Evolutionary conservation across 225 moss, liverwort and hornwort species (phyloP), one percentile per base, ranked within the genome.

Genomic region (Marchantia paleacea): DNA sequence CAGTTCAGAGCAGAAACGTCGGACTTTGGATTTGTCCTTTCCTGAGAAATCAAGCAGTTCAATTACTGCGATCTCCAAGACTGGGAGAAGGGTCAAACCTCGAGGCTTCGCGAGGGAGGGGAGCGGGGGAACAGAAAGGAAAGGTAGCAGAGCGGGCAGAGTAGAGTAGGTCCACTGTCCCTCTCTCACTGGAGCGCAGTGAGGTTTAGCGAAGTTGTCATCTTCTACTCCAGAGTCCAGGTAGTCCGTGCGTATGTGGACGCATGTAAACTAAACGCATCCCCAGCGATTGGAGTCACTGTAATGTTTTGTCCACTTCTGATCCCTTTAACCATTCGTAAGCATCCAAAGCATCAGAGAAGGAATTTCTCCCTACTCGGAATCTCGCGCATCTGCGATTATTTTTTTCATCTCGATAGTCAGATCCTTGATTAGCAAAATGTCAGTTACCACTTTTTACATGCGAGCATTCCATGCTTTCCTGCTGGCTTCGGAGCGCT

Each of bases 171-270:
- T 57, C 39, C 16, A 39, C 39, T 70, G 70, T 70, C 71, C 48
- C 67, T 39, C 39, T 39, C 71, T 71, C 71, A 71, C 71, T 71
- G 71, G 71, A 47, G 47, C 30, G 71, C 71, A 71, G 71, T 48
- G 49, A 71, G 18, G 7, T 24, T 65, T 28, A 24, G 65, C 25
- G 12, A 7, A 65, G 25, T 65, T 65, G 65, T 65, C 65, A 24
- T 28, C n/a, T 65, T 20, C 65, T n/a, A 10, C 25, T 65, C 22
- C 65, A 9, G 26, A 15, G 16, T 5, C 58, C 39, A 39, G 65
- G 5, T 65, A 28, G 25, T 65, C 65, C 39, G 39, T 28, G 22
- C 10, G n/a, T 20, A 10, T 20, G 24, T 65, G 65, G 65, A 65
- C 25, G 65, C 65, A 65, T 24, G 65, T 65, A 18, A 9, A 18